phyloP scores from a whole-genome alignment of 1,139 yeast species.

The Hyphopichia fennica region DNA sequence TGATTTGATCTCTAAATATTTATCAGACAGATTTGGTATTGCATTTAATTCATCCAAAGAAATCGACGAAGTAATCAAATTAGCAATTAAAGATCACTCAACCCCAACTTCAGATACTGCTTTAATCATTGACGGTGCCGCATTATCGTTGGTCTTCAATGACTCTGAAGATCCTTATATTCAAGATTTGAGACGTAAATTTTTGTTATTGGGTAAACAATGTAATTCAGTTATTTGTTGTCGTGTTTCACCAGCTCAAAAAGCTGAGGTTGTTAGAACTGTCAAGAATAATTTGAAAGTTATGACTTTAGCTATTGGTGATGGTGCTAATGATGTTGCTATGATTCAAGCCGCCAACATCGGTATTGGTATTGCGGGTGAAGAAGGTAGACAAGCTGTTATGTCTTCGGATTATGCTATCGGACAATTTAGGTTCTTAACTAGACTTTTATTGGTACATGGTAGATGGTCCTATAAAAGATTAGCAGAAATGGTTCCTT shows the following conservation, averaged over 20 bases:
- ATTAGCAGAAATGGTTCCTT: constrained; percentile 64
- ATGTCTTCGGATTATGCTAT: constrained; percentile 70
- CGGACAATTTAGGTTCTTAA: constrained; percentile 59
- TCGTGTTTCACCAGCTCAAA: constrained; percentile 66
- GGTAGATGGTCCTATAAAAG: constrained; percentile 68
- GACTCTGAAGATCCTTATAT: constrained; percentile 19
- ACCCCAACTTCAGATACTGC: constrained; percentile 50
- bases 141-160: constrained; percentile 44
- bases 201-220: constrained; percentile 55
- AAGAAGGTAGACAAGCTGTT: constrained; percentile 67
- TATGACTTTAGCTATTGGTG: constrained; percentile 69
- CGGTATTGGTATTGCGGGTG: constrained; percentile 69
- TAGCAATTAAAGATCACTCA: constrained; percentile 49
- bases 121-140: constrained; percentile 57
- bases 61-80: constrained; percentile 34
- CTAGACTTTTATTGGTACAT: constrained; percentile 56
- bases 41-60: constrained; percentile 17
- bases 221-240: constrained; percentile 65
- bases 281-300: constrained; percentile 52
- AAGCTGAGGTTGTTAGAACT: constrained; percentile 55
- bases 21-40: constrained; percentile 42
- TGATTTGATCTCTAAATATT: constrained; percentile 35
- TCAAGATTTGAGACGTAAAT: constrained; percentile 32
- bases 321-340: constrained; percentile 69
- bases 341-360: constrained; percentile 69